Percentiles rank a stretch among this genome's conserved stretches.
Evolutionary conservation across 768 basidiomycete species (phyloP).

Genomic region (Russula brevipes): DNA sequence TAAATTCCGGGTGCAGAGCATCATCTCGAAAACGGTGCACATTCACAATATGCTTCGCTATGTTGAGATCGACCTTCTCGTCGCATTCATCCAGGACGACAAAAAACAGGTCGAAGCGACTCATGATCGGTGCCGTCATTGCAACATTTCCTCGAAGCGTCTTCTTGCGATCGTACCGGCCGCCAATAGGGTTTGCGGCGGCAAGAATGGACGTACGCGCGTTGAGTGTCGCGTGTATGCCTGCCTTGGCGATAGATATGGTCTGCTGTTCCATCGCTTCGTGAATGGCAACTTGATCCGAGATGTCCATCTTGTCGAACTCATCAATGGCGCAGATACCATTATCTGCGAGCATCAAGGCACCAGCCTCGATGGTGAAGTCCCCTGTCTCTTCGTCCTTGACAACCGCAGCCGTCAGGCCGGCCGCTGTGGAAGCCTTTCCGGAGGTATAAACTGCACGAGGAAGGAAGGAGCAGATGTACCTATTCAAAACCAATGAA

Average conservation of each 20-base stretch:
- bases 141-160: slow-evolving; percentile 87
- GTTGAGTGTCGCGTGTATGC: slow-evolving; percentile 97
- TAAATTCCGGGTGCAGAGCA: slow-evolving; percentile 94
- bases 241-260: slow-evolving; percentile 98
- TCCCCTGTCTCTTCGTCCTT: slow-evolving; percentile 99
- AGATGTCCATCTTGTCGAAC: slow-evolving; percentile 99
- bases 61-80: slow-evolving; percentile 84
- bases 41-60: slow-evolving; percentile 96
- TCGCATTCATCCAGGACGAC: slow-evolving; percentile 97
- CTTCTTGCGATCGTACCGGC: slow-evolving; percentile 93
- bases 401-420: slow-evolving; percentile 97
- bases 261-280: slow-evolving; percentile 99
- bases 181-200: slow-evolving; percentile 96
- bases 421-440: slow-evolving; percentile 98
- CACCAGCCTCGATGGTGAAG: slow-evolving; percentile 98
- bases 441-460: slow-evolving; percentile 98
- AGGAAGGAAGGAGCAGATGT: slow-evolving; percentile 95
- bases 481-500: slow-evolving; percentile 45
- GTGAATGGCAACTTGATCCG: slow-evolving; percentile 98
- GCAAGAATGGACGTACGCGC: slow-evolving; percentile 97
- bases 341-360: slow-evolving; percentile 98
- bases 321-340: slow-evolving; percentile 99
- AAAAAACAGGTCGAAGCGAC: slow-evolving; percentile 96
- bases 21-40: slow-evolving; percentile 94
- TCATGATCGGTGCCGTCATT: slow-evolving; percentile 99